Evolutionary conservation across 352 stramenopile genomes (phyloP).

Genomic region (Phytopythium chamaehyphon): DNA sequence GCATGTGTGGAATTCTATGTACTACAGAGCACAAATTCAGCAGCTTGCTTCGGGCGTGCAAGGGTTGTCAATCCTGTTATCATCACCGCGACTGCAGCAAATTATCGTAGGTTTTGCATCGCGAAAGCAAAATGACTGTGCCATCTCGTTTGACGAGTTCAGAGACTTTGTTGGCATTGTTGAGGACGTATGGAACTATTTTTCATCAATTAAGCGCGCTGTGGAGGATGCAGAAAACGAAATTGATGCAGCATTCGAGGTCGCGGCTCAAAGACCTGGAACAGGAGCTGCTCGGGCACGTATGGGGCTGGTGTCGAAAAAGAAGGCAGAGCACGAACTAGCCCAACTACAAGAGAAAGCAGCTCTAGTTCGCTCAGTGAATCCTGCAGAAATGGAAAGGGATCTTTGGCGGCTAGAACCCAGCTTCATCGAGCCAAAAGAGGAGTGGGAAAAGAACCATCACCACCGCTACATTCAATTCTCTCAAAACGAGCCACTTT

Average conservation of each 20-base stretch:
- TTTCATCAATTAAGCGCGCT: constrained; percentile 30
- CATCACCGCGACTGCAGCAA: constrained; percentile 39
- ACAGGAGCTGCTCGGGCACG: constrained; percentile 15
- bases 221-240: constrained; percentile 59
- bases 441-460: constrained; percentile 69
- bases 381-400: constrained; percentile 12
- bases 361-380: constrained; percentile 22
- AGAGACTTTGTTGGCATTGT: constrained; percentile 50
- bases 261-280: constrained; percentile 10
- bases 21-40: constrained; percentile 15
- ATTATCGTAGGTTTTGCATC: constrained; percentile 62
- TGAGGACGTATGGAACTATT: constrained; percentile 52
- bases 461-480: constrained; percentile 61
- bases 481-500: constrained; percentile 18
- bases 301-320: constrained; percentile 49
- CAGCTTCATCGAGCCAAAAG: constrained; percentile 24
- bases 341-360: constrained; percentile 34
- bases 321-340: constrained; percentile 53
- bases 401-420: constrained; percentile 15
- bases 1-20: background rate
- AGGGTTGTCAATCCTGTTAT: constrained; percentile 40
- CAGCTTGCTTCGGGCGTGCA: constrained; percentile 35
- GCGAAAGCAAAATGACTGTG: constrained; percentile 12
- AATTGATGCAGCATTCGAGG: constrained; percentile 36
- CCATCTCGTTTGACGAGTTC: constrained; percentile 36